Percentiles rank a stretch among this genome's conserved stretches.
Evolutionary conservation across 2,329 filamentous ascomycete genomes (phyloP).

Genomic region (Venturia effusa): DNA sequence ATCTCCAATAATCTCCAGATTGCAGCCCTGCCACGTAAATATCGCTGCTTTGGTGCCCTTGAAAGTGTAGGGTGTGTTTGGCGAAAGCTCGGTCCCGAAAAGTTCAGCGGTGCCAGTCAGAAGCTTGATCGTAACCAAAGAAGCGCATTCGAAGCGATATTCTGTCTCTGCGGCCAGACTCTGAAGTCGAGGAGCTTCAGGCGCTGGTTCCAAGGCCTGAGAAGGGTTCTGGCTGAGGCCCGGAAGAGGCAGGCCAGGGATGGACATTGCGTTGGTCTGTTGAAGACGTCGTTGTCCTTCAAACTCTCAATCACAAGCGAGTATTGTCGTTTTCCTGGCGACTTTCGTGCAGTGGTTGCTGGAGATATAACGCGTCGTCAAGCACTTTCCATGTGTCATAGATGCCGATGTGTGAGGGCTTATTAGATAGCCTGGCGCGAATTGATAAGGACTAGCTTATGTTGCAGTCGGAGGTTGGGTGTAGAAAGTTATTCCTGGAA

Average conservation of each 20-base stretch:
- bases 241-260: conserved; percentile 37
- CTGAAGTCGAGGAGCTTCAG: conserved; percentile 21
- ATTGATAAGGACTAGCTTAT: too few relatives aligned
- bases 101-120: conserved; percentile 73
- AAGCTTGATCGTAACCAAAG: conserved; percentile 42
- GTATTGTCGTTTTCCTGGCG: background rate
- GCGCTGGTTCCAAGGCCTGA: conserved; percentile 20
- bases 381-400: background rate
- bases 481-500: background rate
- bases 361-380: background rate
- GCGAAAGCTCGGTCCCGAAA: conserved; percentile 87
- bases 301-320: background rate
- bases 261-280: conserved; percentile 6
- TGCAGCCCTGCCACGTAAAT: conserved; percentile 85
- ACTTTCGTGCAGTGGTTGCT: background rate
- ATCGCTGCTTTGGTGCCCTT: conserved; percentile 75
- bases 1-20: conserved; percentile 65
- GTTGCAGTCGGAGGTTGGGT: too few relatives aligned
- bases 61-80: conserved; percentile 70
- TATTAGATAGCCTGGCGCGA: too few relatives aligned
- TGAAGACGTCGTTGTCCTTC: background rate
- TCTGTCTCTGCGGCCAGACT: conserved; percentile 35
- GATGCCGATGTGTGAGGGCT: background rate
- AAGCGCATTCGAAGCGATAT: conserved; percentile 31
- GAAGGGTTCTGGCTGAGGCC: conserved; percentile 19